Conservation (phyloP, 2,329 filamentous ascomycete genomes). For the Xylariomycetidae sp. region DNA sequence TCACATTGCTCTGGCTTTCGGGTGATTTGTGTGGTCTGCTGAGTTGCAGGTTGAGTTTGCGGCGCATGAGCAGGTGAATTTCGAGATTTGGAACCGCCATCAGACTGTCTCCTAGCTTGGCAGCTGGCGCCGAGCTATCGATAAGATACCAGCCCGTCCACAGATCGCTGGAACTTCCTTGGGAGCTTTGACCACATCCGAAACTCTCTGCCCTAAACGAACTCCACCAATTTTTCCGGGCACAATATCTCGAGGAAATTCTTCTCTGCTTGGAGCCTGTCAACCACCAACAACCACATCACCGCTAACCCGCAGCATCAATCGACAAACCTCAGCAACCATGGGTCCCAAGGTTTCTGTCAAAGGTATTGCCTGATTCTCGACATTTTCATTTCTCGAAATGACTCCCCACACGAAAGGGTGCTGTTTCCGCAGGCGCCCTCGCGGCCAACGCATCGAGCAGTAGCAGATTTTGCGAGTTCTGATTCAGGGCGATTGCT, state of each 20-base stretch:
- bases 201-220: slow-evolving; percentile 9
- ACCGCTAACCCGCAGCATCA: slow-evolving; percentile 14
- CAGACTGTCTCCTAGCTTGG: too few relatives aligned
- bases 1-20: too few relatives aligned
- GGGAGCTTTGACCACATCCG: slow-evolving; percentile 10
- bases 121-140: too few relatives aligned
- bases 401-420: slow-evolving; percentile 9
- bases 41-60: too few relatives aligned
- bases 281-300: slow-evolving; percentile 13
- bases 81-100: too few relatives aligned
- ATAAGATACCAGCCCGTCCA: too few relatives aligned
- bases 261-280: slow-evolving; percentile 6
- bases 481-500: slow-evolving; percentile 65
- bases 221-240: slow-evolving; percentile 12
- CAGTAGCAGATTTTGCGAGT: slow-evolving; percentile 74
- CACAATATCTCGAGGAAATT: slow-evolving; percentile 10
- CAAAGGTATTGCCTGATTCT: slow-evolving; percentile 38
- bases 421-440: slow-evolving; percentile 12
- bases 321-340: slow-evolving; percentile 23
- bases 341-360: slow-evolving; percentile 36
- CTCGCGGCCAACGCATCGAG: slow-evolving; percentile 46
- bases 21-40: too few relatives aligned
- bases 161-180: background rate
- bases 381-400: background rate
- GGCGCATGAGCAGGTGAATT: too few relatives aligned